A percentile compares a stretch with the other conserved stretches of the same genome.
Evolutionary conservation across 2,329 filamentous ascomycete genomes (phyloP).

Genomic region (Ophiognomonia clavigignenti-juglandacearum): DNA sequence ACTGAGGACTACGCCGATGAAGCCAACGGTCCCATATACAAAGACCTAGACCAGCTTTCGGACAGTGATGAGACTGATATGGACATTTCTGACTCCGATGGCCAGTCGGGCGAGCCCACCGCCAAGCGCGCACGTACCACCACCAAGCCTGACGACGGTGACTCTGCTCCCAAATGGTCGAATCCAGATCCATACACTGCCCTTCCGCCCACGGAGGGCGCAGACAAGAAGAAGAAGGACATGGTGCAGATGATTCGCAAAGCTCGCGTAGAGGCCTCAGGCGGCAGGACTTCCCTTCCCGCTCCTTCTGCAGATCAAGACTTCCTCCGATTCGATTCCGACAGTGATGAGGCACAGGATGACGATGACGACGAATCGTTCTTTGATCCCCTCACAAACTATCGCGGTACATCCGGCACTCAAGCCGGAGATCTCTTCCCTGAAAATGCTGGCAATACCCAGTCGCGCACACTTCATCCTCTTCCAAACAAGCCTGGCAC

Average conservation of each 20-base stretch:
- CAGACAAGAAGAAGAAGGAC: slow-evolving; percentile 69
- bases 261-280: slow-evolving; percentile 60
- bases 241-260: slow-evolving; percentile 91
- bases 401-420: not conserved
- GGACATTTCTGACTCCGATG: slow-evolving; percentile 53
- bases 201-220: slow-evolving; percentile 69
- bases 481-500: not conserved
- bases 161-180: slow-evolving; percentile 73
- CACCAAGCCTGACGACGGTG: slow-evolving; percentile 30
- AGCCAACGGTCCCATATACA: slow-evolving; percentile 45
- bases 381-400: slow-evolving; percentile 15
- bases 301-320: slow-evolving; percentile 63
- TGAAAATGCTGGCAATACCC: not conserved
- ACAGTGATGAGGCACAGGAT: slow-evolving; percentile 42
- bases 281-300: slow-evolving; percentile 26
- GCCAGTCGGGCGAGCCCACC: slow-evolving; percentile 33
- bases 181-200: slow-evolving; percentile 93
- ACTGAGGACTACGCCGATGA: slow-evolving; percentile 43
- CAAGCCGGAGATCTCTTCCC: not conserved
- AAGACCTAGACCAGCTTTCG: slow-evolving; percentile 51
- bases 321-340: slow-evolving; percentile 82
- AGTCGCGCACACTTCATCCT: not conserved
- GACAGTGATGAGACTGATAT: slow-evolving; percentile 61
- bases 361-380: slow-evolving; percentile 15
- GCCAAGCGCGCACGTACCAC: slow-evolving; percentile 36